Base-by-base conservation (phyloP, 345 rosid genomes). In the Euphorbia pulcherrima region DNA sequence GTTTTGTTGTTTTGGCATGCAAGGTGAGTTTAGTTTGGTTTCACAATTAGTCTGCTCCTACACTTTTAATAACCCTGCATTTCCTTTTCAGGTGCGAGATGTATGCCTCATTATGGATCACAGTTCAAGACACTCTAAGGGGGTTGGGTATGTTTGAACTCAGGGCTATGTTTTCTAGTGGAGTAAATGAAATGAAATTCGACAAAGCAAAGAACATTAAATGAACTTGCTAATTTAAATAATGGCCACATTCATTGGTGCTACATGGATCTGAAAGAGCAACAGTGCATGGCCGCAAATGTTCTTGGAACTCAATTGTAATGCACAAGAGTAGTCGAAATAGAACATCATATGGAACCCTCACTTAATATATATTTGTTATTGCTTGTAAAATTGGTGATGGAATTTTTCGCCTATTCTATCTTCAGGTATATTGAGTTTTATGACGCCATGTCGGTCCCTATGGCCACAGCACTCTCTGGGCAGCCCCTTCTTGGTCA, bases 391-490 rank as follows among this genome's bases (percentile, higher is more conserved):
- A 21, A 37, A 53, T 16, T 37, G 23, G 12, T 66, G 21, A 24
- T 37, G 46, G 39, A 52, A 48, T 67, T 27, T 57, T 52, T 39
- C 44, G 28, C 24, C 8, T 28, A 35, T 37, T 75, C 64, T 74
- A 51, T 21, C 75, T 72, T 75, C 77, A 91, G 99, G 80, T 94
- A 91, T 64, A 79, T 94, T 61, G 97, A 94, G 77, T 94, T 94
- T 68, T 91, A 88, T 83, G 99, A 94, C 83, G 90, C 84, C 37
- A 94, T 94, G 99, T 88, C 99, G 26, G 99, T 94, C 40, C 97
- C 99, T 64, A 94, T 94, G 99, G 99, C 97, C 41, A 94, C 91
- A 73, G 97, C 99, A 67, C 90, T 94, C 73, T 91, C 96, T 72
- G 99, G 99, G 58, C 99, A 94, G 78, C 93, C 81, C 68, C 99